A percentile compares a stretch with the other conserved stretches of the same genome.
Evolutionary conservation across 495 filamentous ascomycete species (phyloP).

Genomic region (Tuber aestivum): DNA sequence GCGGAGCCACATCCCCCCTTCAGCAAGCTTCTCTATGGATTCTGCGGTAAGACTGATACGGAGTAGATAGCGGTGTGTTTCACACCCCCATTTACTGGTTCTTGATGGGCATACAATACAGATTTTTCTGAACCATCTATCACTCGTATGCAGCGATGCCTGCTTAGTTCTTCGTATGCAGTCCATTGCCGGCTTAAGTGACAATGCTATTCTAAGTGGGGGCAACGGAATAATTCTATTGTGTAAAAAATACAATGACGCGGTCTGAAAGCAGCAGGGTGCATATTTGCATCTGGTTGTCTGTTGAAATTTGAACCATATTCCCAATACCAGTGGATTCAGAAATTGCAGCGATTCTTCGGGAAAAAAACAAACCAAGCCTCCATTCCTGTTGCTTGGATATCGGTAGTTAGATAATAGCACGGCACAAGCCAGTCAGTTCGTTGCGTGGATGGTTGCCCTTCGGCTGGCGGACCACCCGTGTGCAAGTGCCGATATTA

Average conservation of each 20-base stretch:
- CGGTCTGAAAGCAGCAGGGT: not conserved
- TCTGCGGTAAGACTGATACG: not conserved
- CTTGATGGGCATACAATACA: not conserved
- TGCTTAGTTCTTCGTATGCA: too few relatives aligned
- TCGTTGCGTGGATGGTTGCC: not conserved
- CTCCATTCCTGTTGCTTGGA: not conserved
- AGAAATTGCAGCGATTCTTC: not conserved
- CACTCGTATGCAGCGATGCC: not conserved
- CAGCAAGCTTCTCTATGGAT: not conserved
- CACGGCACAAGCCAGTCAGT: not conserved
- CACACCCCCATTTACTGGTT: not conserved
- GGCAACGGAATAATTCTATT: not conserved
- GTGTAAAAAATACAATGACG: not conserved
- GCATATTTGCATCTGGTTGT: not conserved
- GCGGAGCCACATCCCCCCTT: not conserved
- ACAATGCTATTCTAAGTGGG: not conserved
- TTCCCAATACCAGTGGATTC: not conserved
- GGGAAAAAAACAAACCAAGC: not conserved
- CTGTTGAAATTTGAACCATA: not conserved
- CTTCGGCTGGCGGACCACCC: not conserved
- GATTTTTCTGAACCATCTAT: not conserved
- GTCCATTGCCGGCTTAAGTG: too few relatives aligned
- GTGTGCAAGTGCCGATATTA: too few relatives aligned
- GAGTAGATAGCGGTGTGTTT: not conserved
- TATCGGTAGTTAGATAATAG: not conserved